Evolutionary conservation across 1,139 yeast species (phyloP).

Genomic region (Meyerozyma athensensis): DNA sequence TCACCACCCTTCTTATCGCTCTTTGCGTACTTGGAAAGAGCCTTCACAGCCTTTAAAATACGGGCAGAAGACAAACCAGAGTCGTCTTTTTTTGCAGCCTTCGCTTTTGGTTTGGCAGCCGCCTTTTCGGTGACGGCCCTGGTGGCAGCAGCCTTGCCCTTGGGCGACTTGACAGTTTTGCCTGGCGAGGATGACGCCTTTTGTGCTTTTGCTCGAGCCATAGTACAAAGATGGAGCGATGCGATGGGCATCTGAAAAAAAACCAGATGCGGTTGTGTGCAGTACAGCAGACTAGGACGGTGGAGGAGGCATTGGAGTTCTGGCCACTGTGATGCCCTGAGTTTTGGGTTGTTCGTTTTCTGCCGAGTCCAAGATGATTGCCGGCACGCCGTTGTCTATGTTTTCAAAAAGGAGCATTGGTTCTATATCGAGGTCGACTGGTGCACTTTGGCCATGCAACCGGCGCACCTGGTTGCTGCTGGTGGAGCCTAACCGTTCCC

Average conservation of each 20-base stretch:
- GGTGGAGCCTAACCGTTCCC: conserved; percentile 43
- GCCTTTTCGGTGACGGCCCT: conserved; percentile 39
- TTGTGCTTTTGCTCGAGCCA: conserved; percentile 17
- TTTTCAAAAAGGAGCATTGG: conserved; percentile 38
- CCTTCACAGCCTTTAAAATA: conserved; percentile 1
- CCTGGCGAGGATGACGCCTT: conserved; percentile 6
- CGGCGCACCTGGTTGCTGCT: conserved; percentile 33
- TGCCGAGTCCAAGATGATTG: conserved; percentile 12
- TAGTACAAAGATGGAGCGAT: conserved; percentile 8
- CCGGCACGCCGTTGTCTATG: conserved; percentile 19
- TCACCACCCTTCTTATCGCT: conserved; percentile 18
- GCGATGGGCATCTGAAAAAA: conserved; percentile 6
- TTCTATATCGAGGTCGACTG: conserved; percentile 17
- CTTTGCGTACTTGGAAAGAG: conserved; percentile 9
- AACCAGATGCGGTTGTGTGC: neutral
- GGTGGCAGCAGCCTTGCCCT: conserved; percentile 47
- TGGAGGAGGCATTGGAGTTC: conserved; percentile 20
- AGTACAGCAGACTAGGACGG: neutral
- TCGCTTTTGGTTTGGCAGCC: conserved; percentile 14
- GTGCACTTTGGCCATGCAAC: conserved; percentile 13
- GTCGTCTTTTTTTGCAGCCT: neutral
- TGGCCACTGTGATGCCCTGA: conserved; percentile 12
- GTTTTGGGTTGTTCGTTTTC: conserved; percentile 8
- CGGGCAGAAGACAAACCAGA: neutral
- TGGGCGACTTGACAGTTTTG: conserved; percentile 9